These are phyloP conservation scores for Claviceps humidiphila DNA, from an alignment of 2,329 filamentous ascomycete species.

Conservation along the genomic window DNA sequence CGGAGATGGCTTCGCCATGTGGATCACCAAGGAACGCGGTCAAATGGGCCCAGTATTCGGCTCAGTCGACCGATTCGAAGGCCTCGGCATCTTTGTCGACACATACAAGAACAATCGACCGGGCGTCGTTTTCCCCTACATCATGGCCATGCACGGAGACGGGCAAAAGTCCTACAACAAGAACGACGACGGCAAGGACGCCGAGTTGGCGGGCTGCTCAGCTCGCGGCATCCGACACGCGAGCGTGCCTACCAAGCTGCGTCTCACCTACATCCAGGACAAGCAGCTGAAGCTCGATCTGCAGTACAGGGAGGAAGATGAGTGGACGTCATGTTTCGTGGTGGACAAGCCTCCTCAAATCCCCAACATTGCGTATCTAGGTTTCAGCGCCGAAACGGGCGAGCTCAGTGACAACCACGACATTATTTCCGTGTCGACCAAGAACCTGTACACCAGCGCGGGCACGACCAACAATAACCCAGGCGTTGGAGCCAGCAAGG, in stretches of 20 bases:
- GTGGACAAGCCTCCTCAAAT: slow-evolving; percentile 58
- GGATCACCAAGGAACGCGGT: slow-evolving; percentile 89
- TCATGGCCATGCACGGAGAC: slow-evolving; percentile 97
- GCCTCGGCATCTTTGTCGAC: slow-evolving; percentile 89
- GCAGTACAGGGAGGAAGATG: slow-evolving; percentile 81
- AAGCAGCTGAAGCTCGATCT: slow-evolving; percentile 81
- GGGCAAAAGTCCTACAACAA: slow-evolving; percentile 84
- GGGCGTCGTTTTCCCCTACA: slow-evolving; percentile 87
- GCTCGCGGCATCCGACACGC: slow-evolving; percentile 79
- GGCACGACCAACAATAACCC: slow-evolving; percentile 19
- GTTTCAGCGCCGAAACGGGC: slow-evolving; percentile 79
- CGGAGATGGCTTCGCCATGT: slow-evolving; percentile 94
- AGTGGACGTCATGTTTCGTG: slow-evolving; percentile 86
- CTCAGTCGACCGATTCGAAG: slow-evolving; percentile 77
- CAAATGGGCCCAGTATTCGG: slow-evolving; percentile 77
- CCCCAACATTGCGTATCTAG: slow-evolving; percentile 62
- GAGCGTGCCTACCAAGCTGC: slow-evolving; percentile 67
- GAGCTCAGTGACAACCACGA: slow-evolving; percentile 97
- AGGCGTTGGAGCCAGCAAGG: slow-evolving; percentile 25
- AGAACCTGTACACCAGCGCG: slow-evolving; percentile 68
- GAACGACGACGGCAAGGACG: slow-evolving; percentile 83
- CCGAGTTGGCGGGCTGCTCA: slow-evolving; percentile 89
- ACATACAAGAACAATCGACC: slow-evolving; percentile 99
- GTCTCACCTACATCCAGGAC: slow-evolving; percentile 93
- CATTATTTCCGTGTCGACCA: slow-evolving; percentile 73